Conservation (phyloP, 768 basidiomycete genomes). For the Termitomyces sp. region DNA sequence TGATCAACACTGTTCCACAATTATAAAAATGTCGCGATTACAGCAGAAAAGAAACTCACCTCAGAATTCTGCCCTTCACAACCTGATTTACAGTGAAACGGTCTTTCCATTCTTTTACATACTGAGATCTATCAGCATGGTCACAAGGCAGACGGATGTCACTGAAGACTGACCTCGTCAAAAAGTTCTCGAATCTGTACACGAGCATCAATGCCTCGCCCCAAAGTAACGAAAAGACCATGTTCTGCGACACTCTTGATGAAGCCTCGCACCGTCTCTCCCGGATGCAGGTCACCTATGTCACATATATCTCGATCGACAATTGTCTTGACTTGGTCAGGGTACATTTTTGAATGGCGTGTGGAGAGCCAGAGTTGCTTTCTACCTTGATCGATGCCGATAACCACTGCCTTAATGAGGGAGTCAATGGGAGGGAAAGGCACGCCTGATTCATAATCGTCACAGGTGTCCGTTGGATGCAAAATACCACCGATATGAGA, state of each 20-base stretch:
- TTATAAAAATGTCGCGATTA: not conserved
- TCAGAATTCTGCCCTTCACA: constrained; percentile 81
- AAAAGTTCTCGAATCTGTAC: constrained; percentile 93
- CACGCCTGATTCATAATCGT: constrained; percentile 63
- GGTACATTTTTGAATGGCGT: constrained; percentile 64
- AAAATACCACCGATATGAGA: constrained; percentile 68
- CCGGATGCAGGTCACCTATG: constrained; percentile 60
- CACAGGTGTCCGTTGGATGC: constrained; percentile 76
- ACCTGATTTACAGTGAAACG: constrained; percentile 77
- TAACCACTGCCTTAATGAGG: constrained; percentile 65
- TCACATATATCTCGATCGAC: constrained; percentile 66
- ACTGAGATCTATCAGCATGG: constrained; percentile 42
- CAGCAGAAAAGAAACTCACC: constrained; percentile 35
- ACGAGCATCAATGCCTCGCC: constrained; percentile 79
- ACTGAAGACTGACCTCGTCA: constrained; percentile 55
- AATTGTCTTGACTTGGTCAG: constrained; percentile 42
- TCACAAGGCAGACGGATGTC: not conserved
- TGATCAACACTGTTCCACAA: constrained; percentile 54
- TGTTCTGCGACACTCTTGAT: constrained; percentile 83
- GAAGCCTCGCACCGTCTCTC: constrained; percentile 80
- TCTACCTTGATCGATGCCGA: constrained; percentile 61
- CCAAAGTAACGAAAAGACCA: constrained; percentile 86
- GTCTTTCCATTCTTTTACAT: constrained; percentile 92
- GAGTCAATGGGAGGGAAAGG: constrained; percentile 60
- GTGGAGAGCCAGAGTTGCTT: constrained; percentile 78